Conservation (phyloP, 1,139 yeast genomes). For the Lodderomyces pseudojiufengensis region DNA sequence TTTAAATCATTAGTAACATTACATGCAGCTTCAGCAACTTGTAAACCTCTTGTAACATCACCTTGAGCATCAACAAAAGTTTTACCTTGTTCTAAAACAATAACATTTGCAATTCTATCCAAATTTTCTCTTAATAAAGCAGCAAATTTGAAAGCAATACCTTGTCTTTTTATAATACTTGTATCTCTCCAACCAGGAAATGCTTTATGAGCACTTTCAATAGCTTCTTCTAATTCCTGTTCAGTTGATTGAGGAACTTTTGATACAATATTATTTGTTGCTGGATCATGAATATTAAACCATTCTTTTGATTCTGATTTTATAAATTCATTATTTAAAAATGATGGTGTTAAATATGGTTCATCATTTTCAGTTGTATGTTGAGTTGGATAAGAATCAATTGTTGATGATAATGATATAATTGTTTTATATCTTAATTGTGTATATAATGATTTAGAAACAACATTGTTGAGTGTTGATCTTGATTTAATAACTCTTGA, state of each 20-base stretch:
- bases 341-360: slow-evolving; percentile 54
- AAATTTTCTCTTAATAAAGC: slow-evolving; percentile 63
- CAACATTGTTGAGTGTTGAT: background rate
- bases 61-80: slow-evolving; percentile 76
- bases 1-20: slow-evolving; percentile 61
- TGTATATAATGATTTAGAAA: slow-evolving; percentile 5
- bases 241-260: slow-evolving; percentile 72
- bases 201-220: slow-evolving; percentile 60
- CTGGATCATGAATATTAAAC: slow-evolving; percentile 76
- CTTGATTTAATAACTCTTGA: slow-evolving; percentile 12
- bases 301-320: slow-evolving; percentile 56
- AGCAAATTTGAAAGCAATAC: slow-evolving; percentile 70
- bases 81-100: slow-evolving; percentile 79
- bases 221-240: slow-evolving; percentile 63
- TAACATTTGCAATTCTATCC: slow-evolving; percentile 68
- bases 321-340: slow-evolving; percentile 55
- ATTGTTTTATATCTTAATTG: slow-evolving; percentile 20
- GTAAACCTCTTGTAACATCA: slow-evolving; percentile 76
- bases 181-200: slow-evolving; percentile 58
- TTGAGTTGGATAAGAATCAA: slow-evolving; percentile 40
- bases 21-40: slow-evolving; percentile 73
- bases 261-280: slow-evolving; percentile 64
- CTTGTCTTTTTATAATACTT: slow-evolving; percentile 67
- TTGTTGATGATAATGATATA: slow-evolving; percentile 30
- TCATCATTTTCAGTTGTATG: slow-evolving; percentile 38